These are phyloP conservation scores for Magnaporthiopsis rhizophila DNA, from an alignment of 2,329 filamentous ascomycete genomes.

Conservation along the genomic window DNA sequence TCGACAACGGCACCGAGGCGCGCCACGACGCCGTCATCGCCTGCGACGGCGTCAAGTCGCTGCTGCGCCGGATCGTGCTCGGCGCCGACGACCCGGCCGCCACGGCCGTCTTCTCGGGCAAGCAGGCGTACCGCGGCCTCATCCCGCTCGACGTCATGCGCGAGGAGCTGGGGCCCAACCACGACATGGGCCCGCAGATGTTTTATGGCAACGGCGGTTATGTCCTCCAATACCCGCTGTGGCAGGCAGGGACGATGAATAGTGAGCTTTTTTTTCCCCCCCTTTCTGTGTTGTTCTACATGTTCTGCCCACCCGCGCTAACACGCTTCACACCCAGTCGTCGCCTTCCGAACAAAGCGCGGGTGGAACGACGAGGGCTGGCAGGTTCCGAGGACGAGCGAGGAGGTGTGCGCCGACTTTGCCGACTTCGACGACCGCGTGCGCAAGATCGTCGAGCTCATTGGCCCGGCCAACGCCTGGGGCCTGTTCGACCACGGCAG, in stretches of 20 bases:
- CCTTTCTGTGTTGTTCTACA: too few species aligned
- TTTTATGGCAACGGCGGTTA: conserved; percentile 24
- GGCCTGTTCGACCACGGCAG: conserved; percentile 38
- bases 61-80: conserved; percentile 41
- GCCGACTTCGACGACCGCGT: conserved; percentile 23
- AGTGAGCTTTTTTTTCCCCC: not conserved
- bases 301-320: too few species aligned
- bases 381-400: conserved; percentile 19
- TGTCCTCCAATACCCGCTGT: conserved; percentile 53
- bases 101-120: conserved; percentile 40
- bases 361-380: conserved; percentile 19
- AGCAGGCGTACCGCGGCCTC: conserved; percentile 47
- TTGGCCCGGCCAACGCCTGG: conserved; percentile 22
- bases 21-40: conserved; percentile 33
- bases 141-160: conserved; percentile 43
- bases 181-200: not conserved
- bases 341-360: conserved; percentile 28
- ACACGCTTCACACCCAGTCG: conserved; percentile 17
- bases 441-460: conserved; percentile 18
- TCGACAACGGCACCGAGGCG: conserved; percentile 15
- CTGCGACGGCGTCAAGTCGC: conserved; percentile 54
- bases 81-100: conserved; percentile 31
- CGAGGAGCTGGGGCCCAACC: conserved; percentile 12
- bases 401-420: conserved; percentile 27
- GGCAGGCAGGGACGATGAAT: conserved; percentile 32